These are phyloP conservation scores for Pouteria glomerata DNA, from an alignment of 148 eudicot genomes.

Conservation along the genomic window DNA sequence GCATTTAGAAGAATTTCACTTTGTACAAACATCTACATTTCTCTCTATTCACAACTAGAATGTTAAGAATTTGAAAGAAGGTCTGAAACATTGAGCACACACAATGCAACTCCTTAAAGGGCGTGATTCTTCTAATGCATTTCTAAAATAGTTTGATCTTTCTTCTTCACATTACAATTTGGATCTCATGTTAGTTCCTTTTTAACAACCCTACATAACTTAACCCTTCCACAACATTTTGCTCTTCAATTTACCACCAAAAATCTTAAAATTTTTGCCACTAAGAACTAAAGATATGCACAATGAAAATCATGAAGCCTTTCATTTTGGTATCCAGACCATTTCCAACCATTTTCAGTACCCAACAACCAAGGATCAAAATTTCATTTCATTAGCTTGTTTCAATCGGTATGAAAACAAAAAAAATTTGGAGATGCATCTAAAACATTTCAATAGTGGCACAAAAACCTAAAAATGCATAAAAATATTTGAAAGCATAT, in stretches of 20 bases:
- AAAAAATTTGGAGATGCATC: too few species aligned
- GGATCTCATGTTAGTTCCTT: neutral
- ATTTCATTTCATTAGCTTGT: too few species aligned
- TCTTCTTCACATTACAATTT: neutral
- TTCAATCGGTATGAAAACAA: too few species aligned
- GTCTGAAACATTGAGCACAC: neutral
- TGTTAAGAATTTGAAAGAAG: neutral
- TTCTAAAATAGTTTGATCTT: neutral
- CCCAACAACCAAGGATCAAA: too few species aligned
- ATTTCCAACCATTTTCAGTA: neutral
- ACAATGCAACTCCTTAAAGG: neutral
- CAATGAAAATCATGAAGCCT: neutral
- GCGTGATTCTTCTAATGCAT: neutral
- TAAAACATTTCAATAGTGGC: too few species aligned
- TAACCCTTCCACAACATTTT: neutral
- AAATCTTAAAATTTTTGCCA: neutral
- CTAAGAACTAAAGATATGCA: neutral
- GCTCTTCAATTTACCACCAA: neutral
- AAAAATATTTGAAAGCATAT: too few species aligned
- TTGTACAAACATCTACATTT: neutral
- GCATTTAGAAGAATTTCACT: neutral
- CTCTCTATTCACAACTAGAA: neutral
- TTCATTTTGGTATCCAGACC: neutral
- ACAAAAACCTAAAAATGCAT: too few species aligned
- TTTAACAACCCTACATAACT: neutral